Evolutionary conservation across 2,329 filamentous ascomycete genomes (phyloP).

Genomic region (Immersiporthe knoxdaviesiana): DNA sequence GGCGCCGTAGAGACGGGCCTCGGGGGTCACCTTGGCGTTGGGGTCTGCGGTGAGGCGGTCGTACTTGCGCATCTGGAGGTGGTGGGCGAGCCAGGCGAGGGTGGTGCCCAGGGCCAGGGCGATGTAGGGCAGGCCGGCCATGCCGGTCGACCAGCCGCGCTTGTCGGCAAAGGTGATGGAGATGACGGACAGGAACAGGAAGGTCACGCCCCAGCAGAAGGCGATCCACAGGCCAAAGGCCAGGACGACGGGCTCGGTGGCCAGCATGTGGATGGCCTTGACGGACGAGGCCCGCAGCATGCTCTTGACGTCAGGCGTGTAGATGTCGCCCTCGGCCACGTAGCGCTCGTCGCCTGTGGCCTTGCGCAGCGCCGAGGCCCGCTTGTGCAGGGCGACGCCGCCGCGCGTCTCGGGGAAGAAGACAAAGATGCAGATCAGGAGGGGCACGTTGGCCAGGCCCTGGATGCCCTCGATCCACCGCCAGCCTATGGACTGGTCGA

Average conservation of each 20-base stretch:
- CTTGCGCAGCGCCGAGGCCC: slow-evolving; percentile 51
- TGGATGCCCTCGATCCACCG: slow-evolving; percentile 58
- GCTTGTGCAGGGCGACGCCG: slow-evolving; percentile 44
- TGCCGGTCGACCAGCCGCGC: slow-evolving; percentile 54
- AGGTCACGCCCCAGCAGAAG: slow-evolving; percentile 52
- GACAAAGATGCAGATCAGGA: slow-evolving; percentile 33
- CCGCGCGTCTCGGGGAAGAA: slow-evolving; percentile 37
- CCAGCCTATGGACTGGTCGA: slow-evolving; percentile 56
- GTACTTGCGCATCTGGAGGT: slow-evolving; percentile 56
- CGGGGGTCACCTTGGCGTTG: slow-evolving; percentile 43
- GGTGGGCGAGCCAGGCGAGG: slow-evolving; percentile 51
- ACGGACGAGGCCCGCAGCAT: slow-evolving; percentile 53
- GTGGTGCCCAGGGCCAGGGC: slow-evolving; percentile 52
- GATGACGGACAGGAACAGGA: slow-evolving; percentile 57
- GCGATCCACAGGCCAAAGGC: slow-evolving; percentile 28
- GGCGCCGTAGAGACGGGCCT: slow-evolving; percentile 52
- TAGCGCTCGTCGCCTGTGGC: slow-evolving; percentile 54
- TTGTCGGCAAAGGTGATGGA: slow-evolving; percentile 55
- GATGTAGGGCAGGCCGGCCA: slow-evolving; percentile 55
- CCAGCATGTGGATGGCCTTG: slow-evolving; percentile 35
- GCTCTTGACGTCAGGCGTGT: slow-evolving; percentile 50
- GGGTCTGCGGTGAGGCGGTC: slow-evolving; percentile 43
- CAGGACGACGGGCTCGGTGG: slow-evolving; percentile 29
- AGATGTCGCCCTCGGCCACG: slow-evolving; percentile 53
- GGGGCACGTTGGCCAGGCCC: slow-evolving; percentile 53